A percentile compares a stretch with the other conserved stretches of the same genome.
Evolutionary conservation across 306 rosid genomes (phyloP).

Genomic region (Ormosia emarginata): DNA sequence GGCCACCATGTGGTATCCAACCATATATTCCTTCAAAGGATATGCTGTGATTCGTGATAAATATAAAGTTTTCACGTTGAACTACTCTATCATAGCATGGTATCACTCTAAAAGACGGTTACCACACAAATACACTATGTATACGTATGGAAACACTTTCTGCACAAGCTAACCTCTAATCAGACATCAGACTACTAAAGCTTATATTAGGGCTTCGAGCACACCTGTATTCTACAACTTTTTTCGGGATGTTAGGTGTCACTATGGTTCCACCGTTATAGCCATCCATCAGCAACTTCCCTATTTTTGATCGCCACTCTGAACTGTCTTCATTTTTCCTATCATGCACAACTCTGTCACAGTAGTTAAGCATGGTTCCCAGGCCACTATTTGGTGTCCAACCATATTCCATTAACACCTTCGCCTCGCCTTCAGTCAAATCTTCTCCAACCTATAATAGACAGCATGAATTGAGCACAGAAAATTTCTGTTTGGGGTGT

Average conservation of each 20-base stretch:
- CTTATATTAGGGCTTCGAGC: slow-evolving; percentile 34
- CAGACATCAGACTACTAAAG: slow-evolving; percentile 31
- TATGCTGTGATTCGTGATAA: background rate
- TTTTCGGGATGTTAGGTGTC: slow-evolving; percentile 40
- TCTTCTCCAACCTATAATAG: slow-evolving; percentile 45
- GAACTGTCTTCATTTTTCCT: slow-evolving; percentile 54
- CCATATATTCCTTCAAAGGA: slow-evolving; percentile 43
- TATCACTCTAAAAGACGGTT: background rate
- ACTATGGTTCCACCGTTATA: slow-evolving; percentile 57
- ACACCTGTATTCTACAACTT: slow-evolving; percentile 35
- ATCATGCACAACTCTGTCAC: slow-evolving; percentile 85
- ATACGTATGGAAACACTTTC: slow-evolving; percentile 1
- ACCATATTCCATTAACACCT: slow-evolving; percentile 70
- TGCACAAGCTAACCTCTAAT: slow-evolving; percentile 30
- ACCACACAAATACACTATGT: background rate
- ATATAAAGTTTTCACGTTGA: background rate
- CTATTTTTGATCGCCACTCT: slow-evolving; percentile 87
- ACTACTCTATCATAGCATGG: background rate
- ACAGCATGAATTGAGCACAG: slow-evolving; percentile 5
- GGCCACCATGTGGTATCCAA: slow-evolving; percentile 57
- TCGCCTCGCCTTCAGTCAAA: slow-evolving; percentile 71
- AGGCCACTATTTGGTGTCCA: slow-evolving; percentile 78
- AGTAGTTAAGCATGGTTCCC: slow-evolving; percentile 88
- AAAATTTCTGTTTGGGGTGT: background rate
- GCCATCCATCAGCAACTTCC: slow-evolving; percentile 72